These are phyloP conservation scores for Dacryopinax primogenitus DNA, from an alignment of 768 basidiomycete genomes.

Conservation along the genomic window DNA sequence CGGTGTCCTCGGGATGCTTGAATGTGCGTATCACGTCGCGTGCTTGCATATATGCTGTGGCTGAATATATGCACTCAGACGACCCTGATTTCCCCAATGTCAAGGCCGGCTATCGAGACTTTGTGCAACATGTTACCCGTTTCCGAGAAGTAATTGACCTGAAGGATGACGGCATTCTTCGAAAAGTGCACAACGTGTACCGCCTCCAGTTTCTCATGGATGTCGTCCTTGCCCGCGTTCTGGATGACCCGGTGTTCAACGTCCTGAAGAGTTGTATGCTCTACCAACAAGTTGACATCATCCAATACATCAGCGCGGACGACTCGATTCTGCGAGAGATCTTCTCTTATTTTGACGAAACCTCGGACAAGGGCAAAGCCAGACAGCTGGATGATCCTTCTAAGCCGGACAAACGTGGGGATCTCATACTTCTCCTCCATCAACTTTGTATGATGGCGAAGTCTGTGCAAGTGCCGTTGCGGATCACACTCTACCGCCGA, in stretches of 20 bases:
- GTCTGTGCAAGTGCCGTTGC: constrained; percentile 80
- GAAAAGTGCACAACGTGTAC: constrained; percentile 93
- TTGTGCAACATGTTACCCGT: constrained; percentile 65
- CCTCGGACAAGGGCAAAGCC: constrained; percentile 9
- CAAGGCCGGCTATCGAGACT: constrained; percentile 94
- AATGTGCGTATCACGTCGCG: constrained; percentile 51
- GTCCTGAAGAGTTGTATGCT: constrained; percentile 95
- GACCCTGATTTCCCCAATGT: constrained; percentile 94
- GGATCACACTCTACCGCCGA: constrained; percentile 71
- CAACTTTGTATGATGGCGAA: constrained; percentile 93
- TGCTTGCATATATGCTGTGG: constrained; percentile 8
- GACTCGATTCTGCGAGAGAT: constrained; percentile 62
- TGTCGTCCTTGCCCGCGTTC: constrained; percentile 84
- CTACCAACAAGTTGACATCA: constrained; percentile 98
- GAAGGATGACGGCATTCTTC: constrained; percentile 56
- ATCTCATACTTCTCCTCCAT: constrained; percentile 78
- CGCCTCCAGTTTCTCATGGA: constrained; percentile 96
- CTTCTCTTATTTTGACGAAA: constrained; percentile 48
- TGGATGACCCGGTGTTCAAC: constrained; percentile 95
- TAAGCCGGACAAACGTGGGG: constrained; percentile 38
- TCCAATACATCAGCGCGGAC: constrained; percentile 74
- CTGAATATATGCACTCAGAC: constrained; percentile 39
- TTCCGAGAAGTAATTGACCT: constrained; percentile 86
- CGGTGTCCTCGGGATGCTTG: constrained; percentile 89
- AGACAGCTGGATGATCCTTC: not conserved